phyloP scores from a whole-genome alignment of 306 rosid species.

The Medicago ruthenica region DNA sequence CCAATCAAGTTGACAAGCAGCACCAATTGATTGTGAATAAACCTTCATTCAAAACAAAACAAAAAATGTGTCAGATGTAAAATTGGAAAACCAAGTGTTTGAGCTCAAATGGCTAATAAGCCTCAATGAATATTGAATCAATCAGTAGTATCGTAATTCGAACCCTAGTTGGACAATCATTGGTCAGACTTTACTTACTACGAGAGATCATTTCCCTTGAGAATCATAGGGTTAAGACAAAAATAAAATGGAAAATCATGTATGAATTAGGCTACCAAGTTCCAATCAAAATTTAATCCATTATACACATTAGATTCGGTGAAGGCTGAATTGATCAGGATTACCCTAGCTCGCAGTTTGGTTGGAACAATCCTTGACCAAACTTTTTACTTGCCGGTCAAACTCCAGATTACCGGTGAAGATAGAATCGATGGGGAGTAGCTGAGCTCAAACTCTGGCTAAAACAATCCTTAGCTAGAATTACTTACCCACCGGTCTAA shows the following conservation, averaged over 20 bases:
- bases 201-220: not conserved
- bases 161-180: not conserved
- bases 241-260: not conserved
- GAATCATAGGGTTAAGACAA: not conserved
- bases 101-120: not conserved
- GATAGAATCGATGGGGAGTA: not conserved
- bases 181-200: not conserved
- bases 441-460: not conserved
- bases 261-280: not conserved
- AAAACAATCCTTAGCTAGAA: not conserved
- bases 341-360: not conserved
- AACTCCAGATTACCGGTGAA: not conserved
- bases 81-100: not conserved
- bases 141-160: not conserved
- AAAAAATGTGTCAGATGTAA: constrained; percentile 16
- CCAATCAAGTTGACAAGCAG: constrained; percentile 94
- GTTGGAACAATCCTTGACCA: not conserved
- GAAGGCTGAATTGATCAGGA: not conserved
- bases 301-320: not conserved
- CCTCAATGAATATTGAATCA: not conserved
- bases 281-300: not conserved
- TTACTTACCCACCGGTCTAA: not conserved
- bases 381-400: not conserved
- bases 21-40: constrained; percentile 86
- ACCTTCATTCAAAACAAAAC: constrained; percentile 52